These are phyloP conservation scores for Carex kokanica DNA, from an alignment of 176 grass and related monocot species.

Conservation along the genomic window DNA sequence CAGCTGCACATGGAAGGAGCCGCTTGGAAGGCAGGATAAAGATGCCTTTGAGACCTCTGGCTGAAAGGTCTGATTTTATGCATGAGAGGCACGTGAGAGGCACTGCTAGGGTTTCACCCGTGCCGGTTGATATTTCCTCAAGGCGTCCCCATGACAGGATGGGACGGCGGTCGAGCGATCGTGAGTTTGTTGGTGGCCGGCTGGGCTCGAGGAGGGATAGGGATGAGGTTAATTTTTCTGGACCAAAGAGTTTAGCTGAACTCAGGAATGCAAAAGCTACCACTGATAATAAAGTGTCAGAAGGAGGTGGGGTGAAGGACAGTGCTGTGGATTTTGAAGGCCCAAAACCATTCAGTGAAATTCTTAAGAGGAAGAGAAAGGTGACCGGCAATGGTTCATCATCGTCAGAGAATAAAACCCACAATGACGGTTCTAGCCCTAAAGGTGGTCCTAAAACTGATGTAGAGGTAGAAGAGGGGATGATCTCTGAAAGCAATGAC, in stretches of 20 bases:
- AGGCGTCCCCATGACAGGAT: slow-evolving; percentile 35
- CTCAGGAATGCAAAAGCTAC: slow-evolving; percentile 36
- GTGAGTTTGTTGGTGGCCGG: slow-evolving; percentile 39
- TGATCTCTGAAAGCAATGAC: slow-evolving; percentile 37
- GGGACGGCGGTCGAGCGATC: slow-evolving; percentile 37
- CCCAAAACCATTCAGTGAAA: slow-evolving; percentile 65
- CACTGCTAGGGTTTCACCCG: slow-evolving; percentile 45
- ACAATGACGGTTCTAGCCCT: slow-evolving; percentile 28
- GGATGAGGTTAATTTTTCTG: slow-evolving; percentile 36
- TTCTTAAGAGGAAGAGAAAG: slow-evolving; percentile 79
- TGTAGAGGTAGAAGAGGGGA: slow-evolving; percentile 44
- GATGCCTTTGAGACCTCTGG: slow-evolving; percentile 57
- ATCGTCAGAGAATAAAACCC: slow-evolving; percentile 40
- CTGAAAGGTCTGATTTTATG: slow-evolving; percentile 39
- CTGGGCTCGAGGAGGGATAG: slow-evolving; percentile 32
- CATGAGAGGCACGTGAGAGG: slow-evolving; percentile 35
- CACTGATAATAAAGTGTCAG: slow-evolving; percentile 14
- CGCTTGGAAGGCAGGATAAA: slow-evolving; percentile 83
- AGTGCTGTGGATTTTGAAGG: slow-evolving; percentile 61
- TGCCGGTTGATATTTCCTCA: slow-evolving; percentile 30
- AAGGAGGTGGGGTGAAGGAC: slow-evolving; percentile 41
- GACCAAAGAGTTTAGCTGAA: slow-evolving; percentile 52
- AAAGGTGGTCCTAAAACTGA: slow-evolving; percentile 36
- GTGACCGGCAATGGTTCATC: slow-evolving; percentile 31
- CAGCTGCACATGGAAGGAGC: slow-evolving; percentile 37